Percentiles rank a stretch among this genome's conserved stretches.
Evolutionary conservation across 139 green algal species (phyloP).

Genomic region (Zygnema cylindricum): DNA sequence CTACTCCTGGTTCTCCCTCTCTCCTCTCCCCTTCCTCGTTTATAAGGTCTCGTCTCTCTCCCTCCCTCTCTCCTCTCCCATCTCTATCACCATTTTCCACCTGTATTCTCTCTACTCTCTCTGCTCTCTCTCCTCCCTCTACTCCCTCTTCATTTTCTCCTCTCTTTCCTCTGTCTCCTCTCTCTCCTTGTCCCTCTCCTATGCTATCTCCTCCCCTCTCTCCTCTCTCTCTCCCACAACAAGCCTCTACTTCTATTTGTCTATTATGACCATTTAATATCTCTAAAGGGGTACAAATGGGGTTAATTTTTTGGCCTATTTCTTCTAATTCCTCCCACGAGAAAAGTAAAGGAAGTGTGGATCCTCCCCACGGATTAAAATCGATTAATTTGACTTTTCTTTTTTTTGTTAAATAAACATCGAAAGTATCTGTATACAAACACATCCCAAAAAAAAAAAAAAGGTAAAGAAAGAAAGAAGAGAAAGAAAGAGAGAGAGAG

Average conservation of each 20-base stretch:
- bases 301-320: too few relatives aligned
- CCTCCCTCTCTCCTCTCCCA: background rate
- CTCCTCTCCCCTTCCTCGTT: background rate
- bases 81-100: background rate
- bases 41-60: background rate
- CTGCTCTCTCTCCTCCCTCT: background rate
- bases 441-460: constrained; percentile 33
- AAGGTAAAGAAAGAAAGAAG: constrained; percentile 5
- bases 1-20: background rate
- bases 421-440: constrained; percentile 65
- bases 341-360: constrained; percentile 88
- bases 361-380: constrained; percentile 83
- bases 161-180: background rate
- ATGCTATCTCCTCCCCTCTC: constrained; percentile 8
- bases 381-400: constrained; percentile 80
- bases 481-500: background rate
- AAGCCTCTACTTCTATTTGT: constrained; percentile 1
- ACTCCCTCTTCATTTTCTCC: background rate
- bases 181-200: background rate
- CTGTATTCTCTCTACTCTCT: constrained; percentile 1
- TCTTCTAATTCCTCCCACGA: constrained; percentile 71
- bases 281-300: too few relatives aligned
- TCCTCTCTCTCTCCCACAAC: background rate
- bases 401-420: constrained; percentile 82
- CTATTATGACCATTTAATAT: background rate